Evolutionary conservation across 768 basidiomycete genomes (phyloP).

Genomic region (Tulasnella sp.): DNA sequence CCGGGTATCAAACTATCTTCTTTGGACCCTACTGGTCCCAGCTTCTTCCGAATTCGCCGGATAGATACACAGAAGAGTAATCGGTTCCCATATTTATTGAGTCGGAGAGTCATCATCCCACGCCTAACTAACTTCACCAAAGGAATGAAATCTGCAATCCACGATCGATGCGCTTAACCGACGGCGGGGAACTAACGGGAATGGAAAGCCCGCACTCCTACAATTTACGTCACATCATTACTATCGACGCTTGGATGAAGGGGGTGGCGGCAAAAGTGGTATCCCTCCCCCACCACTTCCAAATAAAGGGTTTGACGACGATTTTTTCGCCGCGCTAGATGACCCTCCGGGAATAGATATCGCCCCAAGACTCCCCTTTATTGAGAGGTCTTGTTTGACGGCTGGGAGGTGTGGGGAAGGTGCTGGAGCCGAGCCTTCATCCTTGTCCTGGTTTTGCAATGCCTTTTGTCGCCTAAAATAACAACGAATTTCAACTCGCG

Average conservation of each 20-base stretch:
- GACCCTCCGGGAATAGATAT: conserved; percentile 80
- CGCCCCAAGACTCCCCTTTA: conserved; percentile 85
- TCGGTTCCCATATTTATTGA: neutral
- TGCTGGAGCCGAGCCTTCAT: conserved; percentile 34
- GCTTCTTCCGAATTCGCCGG: neutral
- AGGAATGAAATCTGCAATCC: neutral
- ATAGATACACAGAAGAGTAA: neutral
- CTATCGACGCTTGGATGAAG: conserved; percentile 27
- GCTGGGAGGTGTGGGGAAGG: conserved; percentile 62
- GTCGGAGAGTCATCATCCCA: neutral
- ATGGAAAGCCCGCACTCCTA: neutral
- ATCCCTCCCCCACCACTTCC: conserved; percentile 38
- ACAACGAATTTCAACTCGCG: neutral
- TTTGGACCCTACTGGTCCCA: neutral
- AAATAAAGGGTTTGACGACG: conserved; percentile 35
- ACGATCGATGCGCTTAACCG: neutral
- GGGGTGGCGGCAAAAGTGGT: conserved; percentile 79
- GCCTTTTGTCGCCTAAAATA: conserved; percentile 39
- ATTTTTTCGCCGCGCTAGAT: conserved; percentile 30
- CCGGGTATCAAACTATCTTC: neutral
- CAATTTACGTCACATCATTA: neutral
- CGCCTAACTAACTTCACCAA: neutral
- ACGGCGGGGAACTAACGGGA: neutral
- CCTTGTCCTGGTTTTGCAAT: conserved; percentile 45
- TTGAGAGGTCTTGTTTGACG: conserved; percentile 86